Conservation (phyloP, 257 asterid species). For the Solanum sitiens region DNA sequence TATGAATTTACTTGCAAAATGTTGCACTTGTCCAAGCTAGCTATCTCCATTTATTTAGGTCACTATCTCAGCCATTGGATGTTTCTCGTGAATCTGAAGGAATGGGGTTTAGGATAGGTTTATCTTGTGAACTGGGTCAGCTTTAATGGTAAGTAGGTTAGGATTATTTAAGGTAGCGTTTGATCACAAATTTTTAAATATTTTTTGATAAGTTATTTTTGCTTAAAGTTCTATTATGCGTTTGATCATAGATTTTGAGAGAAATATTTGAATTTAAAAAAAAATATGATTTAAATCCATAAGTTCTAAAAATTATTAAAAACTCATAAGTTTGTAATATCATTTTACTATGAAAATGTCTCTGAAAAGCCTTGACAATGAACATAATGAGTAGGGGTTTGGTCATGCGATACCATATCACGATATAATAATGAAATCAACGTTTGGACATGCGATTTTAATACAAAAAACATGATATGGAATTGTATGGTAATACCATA, state of each 20-base stretch:
- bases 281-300: too few species aligned
- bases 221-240: background rate
- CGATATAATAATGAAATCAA: too few species aligned
- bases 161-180: background rate
- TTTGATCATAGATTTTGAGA: background rate
- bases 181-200: background rate
- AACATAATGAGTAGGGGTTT: too few species aligned
- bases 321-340: too few species aligned
- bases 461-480: too few species aligned
- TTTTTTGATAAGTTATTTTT: too few species aligned
- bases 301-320: background rate
- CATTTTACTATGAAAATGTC: background rate
- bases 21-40: background rate
- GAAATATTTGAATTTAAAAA: too few species aligned
- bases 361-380: too few species aligned
- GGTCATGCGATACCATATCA: too few species aligned
- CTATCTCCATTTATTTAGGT: background rate
- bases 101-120: background rate
- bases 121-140: background rate
- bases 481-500: too few species aligned
- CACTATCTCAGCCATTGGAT: background rate
- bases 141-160: background rate
- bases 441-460: too few species aligned
- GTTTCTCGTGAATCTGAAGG: background rate
- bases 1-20: background rate